Evolutionary conservation across 2,329 filamentous ascomycete species (phyloP).

Genomic region (Exutisphaerella laricina): DNA sequence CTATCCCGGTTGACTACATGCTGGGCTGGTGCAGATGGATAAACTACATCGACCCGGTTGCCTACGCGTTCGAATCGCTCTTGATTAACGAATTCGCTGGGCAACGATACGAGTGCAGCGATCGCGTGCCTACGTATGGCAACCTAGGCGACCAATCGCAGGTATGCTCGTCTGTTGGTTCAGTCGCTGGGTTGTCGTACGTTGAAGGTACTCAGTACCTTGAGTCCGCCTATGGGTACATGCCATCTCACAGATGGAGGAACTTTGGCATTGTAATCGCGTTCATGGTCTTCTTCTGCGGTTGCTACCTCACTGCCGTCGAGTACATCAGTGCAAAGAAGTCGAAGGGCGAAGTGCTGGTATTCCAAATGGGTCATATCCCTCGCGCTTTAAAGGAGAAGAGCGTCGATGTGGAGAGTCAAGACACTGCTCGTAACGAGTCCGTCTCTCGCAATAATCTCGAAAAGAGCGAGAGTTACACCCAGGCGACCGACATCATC

Average conservation of each 20-base stretch:
- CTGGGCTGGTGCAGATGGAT: conserved; percentile 77
- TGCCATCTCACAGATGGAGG: conserved; percentile 41
- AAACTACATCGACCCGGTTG: conserved; percentile 72
- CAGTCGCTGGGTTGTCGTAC: conserved; percentile 34
- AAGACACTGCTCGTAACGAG: conserved; percentile 8
- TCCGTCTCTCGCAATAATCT: conserved; percentile 10
- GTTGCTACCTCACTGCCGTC: conserved; percentile 40
- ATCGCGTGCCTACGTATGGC: conserved; percentile 40
- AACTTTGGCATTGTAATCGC: conserved; percentile 45
- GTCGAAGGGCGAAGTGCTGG: conserved; percentile 48
- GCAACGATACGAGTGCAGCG: conserved; percentile 51
- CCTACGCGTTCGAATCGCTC: conserved; percentile 73
- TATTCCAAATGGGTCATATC: conserved; percentile 45
- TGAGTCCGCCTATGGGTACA: conserved; percentile 33
- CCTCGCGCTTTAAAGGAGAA: conserved; percentile 49
- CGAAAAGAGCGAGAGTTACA: conserved; percentile 34
- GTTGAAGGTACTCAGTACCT: conserved; percentile 37
- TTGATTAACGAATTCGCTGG: conserved; percentile 66
- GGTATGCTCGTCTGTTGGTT: conserved; percentile 41
- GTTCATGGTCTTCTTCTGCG: conserved; percentile 42
- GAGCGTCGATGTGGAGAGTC: conserved; percentile 34
- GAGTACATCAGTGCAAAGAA: conserved; percentile 46
- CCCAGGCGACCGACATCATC: conserved; percentile 43
- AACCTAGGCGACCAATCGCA: conserved; percentile 26
- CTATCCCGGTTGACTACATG: conserved; percentile 57